phyloP scores from a whole-genome alignment of 2,329 filamentous ascomycete genomes.

The Pseudocercospora cruenta region DNA sequence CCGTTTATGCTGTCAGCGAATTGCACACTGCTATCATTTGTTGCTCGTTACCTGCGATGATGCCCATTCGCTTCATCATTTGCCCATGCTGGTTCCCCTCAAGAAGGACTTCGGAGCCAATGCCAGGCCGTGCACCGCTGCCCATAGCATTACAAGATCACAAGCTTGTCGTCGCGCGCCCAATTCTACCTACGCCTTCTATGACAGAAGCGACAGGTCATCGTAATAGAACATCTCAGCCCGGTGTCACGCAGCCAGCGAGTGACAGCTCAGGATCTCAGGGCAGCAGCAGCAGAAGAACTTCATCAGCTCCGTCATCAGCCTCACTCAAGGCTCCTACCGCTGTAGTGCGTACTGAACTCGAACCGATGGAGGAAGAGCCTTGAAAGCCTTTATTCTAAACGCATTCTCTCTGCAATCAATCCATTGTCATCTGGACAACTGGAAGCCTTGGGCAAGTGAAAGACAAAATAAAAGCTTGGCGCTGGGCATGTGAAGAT shows the following conservation, averaged over 20 bases:
- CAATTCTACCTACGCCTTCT: constrained; percentile 10
- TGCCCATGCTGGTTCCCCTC: constrained; percentile 5
- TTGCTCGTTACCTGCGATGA: constrained; percentile 12
- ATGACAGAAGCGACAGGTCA: background rate
- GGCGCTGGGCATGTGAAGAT: background rate
- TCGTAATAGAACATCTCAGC: background rate
- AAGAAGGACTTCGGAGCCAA: background rate
- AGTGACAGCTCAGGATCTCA: background rate
- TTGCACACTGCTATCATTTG: constrained; percentile 10
- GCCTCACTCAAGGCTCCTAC: background rate
- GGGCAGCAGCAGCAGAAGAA: background rate
- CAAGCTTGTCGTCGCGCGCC: background rate
- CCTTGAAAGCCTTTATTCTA: background rate
- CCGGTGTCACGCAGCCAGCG: background rate
- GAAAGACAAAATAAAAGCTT: background rate
- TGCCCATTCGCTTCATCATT: constrained; percentile 13
- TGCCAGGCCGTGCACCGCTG: background rate
- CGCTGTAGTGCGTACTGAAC: background rate
- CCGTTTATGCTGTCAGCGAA: constrained; percentile 9
- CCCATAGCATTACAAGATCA: background rate
- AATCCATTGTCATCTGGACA: background rate
- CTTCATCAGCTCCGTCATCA: background rate
- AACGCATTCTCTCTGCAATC: background rate
- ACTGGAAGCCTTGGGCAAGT: background rate
- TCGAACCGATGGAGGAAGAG: background rate